These are phyloP conservation scores for Zoysia pacifica DNA, from an alignment of 176 grass and related monocot species.

Conservation along the genomic window DNA sequence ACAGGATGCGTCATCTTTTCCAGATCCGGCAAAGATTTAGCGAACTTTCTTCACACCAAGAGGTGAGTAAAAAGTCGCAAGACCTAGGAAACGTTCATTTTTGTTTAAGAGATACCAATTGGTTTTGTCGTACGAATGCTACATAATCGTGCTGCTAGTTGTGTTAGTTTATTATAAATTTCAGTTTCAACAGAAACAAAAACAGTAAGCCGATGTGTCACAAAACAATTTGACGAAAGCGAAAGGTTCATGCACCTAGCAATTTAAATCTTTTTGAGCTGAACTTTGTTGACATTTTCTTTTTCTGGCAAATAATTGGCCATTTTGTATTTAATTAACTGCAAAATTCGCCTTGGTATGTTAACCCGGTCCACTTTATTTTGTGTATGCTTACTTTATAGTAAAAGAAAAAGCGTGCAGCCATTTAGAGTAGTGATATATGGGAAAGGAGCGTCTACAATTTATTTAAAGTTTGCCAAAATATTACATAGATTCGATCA, in stretches of 20 bases:
- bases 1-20: not conserved
- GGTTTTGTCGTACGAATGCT: not conserved
- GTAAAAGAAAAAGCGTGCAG: too few relatives aligned
- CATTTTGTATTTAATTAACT: not conserved
- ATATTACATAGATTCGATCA: too few relatives aligned
- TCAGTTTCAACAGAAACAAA: not conserved
- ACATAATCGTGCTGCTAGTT: not conserved
- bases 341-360: not conserved
- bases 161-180: not conserved
- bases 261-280: not conserved
- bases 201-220: not conserved
- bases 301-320: not conserved
- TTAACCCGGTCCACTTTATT: not conserved
- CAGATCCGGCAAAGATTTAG: not conserved
- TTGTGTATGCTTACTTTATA: not conserved
- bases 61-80: not conserved
- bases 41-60: too few relatives aligned
- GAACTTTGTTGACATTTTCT: not conserved
- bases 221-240: not conserved
- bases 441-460: not conserved
- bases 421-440: not conserved
- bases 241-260: slow-evolving; percentile 4
- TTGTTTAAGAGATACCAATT: not conserved
- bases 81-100: not conserved
- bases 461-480: not conserved